Evolutionary conservation across 768 basidiomycete species (phyloP), one percentile per base, ranked within the genome.

Genomic region (Tylopilus intermedius): DNA sequence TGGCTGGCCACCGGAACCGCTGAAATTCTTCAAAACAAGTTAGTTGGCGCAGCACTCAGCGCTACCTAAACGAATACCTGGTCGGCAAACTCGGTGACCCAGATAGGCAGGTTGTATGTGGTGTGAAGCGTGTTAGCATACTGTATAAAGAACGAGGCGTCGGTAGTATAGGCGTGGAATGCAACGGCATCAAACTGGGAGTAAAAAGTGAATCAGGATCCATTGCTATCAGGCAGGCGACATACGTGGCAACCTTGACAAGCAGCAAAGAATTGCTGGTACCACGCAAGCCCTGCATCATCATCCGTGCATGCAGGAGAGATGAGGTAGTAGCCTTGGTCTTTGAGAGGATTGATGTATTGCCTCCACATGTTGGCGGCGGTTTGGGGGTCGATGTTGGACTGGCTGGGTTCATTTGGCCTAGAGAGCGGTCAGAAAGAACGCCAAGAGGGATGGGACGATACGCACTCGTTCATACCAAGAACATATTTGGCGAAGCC

Each of bases 391-490:
- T 51, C 45, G 66, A 92, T 73, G 72, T 86, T 77, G 51, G 84
- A 74, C 68, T 94, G 87, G 1, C 70, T 70, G 0, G 50, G 3
- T 54, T 84, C 74, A 56, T 94, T 82, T 26, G 89, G 89, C 66
- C 92, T 94, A 15, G 18, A 24, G 10, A 30, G 26, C 15, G 5
- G 14, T 68, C 39, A 51, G 45, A 22, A 18, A 7, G 32, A 21
- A 27, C 6, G 13, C 55, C 48, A 18, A 55, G 46, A 47, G 26
- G 21, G 47, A 29, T 6, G 6, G 5, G 3, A 14, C 4, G 46
- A 40, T 21, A 56, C 82, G 10, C 53, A 91, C 92, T 93, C 93
- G 62, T 95, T 96, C 64, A 78, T 69, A 49, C 82, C 86, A 21
- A 87, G 58, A 38, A 75, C 79, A 49, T 62, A 61, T 22, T 69